Evolutionary conservation across 371 early-diverging fungal genomes (phyloP).

Genomic region (Mucor plumbeus): DNA sequence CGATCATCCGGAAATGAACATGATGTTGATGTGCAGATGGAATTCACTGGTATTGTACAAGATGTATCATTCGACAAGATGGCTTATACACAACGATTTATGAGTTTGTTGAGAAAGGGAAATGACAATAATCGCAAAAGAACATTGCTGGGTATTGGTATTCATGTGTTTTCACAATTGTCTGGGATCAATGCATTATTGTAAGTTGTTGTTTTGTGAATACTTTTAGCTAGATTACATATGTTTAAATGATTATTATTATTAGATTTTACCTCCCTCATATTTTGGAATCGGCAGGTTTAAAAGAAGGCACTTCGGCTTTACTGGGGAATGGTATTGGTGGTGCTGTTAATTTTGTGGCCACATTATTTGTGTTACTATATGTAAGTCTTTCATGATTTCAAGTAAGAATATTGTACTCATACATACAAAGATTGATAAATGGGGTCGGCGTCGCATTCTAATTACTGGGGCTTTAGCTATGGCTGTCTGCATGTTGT

Average conservation of each 20-base stretch:
- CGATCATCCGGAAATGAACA: slow-evolving; percentile 34
- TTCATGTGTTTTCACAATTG: slow-evolving; percentile 78
- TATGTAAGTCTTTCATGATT: slow-evolving; percentile 50
- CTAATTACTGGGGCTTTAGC: slow-evolving; percentile 53
- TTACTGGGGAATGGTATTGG: slow-evolving; percentile 71
- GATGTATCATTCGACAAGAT: slow-evolving; percentile 73
- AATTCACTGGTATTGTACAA: slow-evolving; percentile 76
- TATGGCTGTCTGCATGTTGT: slow-evolving; percentile 46
- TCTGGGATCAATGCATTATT: slow-evolving; percentile 79
- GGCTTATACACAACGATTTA: slow-evolving; percentile 72
- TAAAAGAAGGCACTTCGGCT: slow-evolving; percentile 52
- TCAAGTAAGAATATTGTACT: neutral
- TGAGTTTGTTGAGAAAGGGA: slow-evolving; percentile 46
- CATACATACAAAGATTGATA: slow-evolving; percentile 52
- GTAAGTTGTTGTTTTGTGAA: slow-evolving; percentile 40
- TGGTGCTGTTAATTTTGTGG: slow-evolving; percentile 66
- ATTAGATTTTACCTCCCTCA: slow-evolving; percentile 63
- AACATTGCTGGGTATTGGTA: slow-evolving; percentile 67
- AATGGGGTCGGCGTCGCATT: slow-evolving; percentile 63
- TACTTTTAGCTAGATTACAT: neutral
- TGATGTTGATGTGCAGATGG: slow-evolving; percentile 46
- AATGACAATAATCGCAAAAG: slow-evolving; percentile 63
- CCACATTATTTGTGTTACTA: slow-evolving; percentile 74
- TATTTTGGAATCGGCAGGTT: slow-evolving; percentile 69
- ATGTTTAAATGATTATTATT: neutral